Conservation (phyloP, 257 asterid species). For the Rubia yunnanensis region DNA sequence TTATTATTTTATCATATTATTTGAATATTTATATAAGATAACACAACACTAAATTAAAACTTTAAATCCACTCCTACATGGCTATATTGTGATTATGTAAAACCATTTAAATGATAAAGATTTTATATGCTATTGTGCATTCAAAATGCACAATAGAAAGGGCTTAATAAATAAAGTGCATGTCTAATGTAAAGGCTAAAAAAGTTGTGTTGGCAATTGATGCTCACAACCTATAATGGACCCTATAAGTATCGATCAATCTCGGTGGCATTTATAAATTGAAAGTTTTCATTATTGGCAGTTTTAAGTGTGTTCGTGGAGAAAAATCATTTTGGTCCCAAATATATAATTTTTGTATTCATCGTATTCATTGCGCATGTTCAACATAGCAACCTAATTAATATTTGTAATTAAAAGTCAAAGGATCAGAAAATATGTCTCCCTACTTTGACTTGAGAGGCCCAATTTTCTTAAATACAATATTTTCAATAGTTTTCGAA, state of each 20-base stretch:
- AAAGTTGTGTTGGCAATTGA: conserved; percentile 9
- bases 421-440: background rate
- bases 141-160: no score
- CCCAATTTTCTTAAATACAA: no score
- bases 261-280: background rate
- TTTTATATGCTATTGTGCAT: no score
- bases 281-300: background rate
- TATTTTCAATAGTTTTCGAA: no score
- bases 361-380: conserved; percentile 17
- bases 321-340: background rate
- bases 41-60: no score
- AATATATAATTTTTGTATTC: background rate
- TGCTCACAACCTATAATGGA: conserved; percentile 12
- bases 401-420: conserved; percentile 1
- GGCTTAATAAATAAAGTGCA: background rate
- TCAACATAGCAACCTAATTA: background rate
- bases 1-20: no score
- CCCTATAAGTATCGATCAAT: conserved; percentile 7
- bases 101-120: no score
- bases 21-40: no score
- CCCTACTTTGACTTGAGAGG: background rate
- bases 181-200: conserved; percentile 1
- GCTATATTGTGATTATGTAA: no score
- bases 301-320: background rate
- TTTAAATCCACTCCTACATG: no score